phyloP scores from a whole-genome alignment of 192 early-diverging fungal species.

The Piromyces sp. region DNA sequence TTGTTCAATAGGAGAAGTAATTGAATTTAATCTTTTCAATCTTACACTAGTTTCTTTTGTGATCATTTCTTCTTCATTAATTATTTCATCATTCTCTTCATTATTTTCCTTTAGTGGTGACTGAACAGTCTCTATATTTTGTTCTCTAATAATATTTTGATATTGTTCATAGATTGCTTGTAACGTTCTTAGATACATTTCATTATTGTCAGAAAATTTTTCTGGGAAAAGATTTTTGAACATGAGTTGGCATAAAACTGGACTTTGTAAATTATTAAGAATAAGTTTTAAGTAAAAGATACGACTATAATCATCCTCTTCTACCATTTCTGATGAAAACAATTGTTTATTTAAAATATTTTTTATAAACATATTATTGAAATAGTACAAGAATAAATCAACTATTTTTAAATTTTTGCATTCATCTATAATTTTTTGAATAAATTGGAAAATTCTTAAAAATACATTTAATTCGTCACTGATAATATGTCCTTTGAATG shows the following conservation, averaged over 20 bases:
- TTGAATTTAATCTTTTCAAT: too few species aligned
- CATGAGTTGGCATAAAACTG: not conserved
- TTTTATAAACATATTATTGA: not conserved
- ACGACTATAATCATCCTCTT: not conserved
- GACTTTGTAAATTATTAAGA: not conserved
- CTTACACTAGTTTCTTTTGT: too few species aligned
- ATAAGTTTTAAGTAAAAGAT: not conserved
- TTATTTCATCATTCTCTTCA: not conserved
- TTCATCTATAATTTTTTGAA: not conserved
- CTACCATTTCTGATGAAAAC: not conserved
- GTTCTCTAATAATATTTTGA: not conserved
- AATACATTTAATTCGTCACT: not conserved
- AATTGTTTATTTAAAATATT: not conserved
- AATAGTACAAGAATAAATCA: not conserved
- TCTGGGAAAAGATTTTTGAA: not conserved
- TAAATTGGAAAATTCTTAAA: not conserved
- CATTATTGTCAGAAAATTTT: not conserved
- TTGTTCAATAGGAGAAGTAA: not conserved
- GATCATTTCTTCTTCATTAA: too few species aligned
- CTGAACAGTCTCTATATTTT: not conserved
- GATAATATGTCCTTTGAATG: not conserved
- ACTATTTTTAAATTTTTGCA: not conserved
- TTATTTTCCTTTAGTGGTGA: not conserved
- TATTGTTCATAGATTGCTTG: not conserved
- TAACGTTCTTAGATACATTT: not conserved